These are phyloP conservation scores for Phytophthora foliorum DNA, from an alignment of 352 stramenopile genomes.

Conservation along the genomic window DNA sequence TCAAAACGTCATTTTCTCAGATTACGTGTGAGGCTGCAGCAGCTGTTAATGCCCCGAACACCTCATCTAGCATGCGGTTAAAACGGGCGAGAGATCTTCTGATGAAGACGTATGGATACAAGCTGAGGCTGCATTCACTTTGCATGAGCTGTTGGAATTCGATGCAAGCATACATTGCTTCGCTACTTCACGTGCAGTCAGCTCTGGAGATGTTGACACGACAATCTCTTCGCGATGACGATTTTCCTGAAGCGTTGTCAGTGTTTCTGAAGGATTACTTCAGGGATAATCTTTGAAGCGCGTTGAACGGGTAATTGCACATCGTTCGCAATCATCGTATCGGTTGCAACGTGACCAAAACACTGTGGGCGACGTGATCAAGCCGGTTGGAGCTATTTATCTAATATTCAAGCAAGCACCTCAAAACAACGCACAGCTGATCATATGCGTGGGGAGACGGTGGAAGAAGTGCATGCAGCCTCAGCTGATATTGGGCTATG, in stretches of 20 bases:
- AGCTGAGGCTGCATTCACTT: neutral
- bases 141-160: conserved; percentile 17
- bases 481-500: too few relatives aligned
- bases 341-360: conserved; percentile 11
- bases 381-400: too few relatives aligned
- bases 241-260: neutral
- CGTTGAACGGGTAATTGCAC: conserved; percentile 11
- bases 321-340: conserved; percentile 2
- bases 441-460: too few relatives aligned
- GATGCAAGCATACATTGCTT: conserved; percentile 16
- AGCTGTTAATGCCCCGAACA: conserved; percentile 8
- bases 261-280: conserved; percentile 9
- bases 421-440: too few relatives aligned
- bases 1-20: conserved; percentile 11
- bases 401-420: too few relatives aligned
- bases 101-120: conserved; percentile 17
- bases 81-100: neutral
- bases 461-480: too few relatives aligned
- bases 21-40: conserved; percentile 11
- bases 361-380: too few relatives aligned
- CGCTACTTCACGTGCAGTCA: conserved; percentile 5
- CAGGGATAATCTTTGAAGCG: neutral
- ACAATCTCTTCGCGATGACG: neutral
- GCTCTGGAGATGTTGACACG: neutral
- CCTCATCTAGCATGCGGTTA: conserved; percentile 7